Percentiles rank a stretch among this genome's conserved stretches.
These are phyloP conservation scores for Fraxinus pennsylvanica DNA, from an alignment of 257 asterid species.

Conservation along the genomic window DNA sequence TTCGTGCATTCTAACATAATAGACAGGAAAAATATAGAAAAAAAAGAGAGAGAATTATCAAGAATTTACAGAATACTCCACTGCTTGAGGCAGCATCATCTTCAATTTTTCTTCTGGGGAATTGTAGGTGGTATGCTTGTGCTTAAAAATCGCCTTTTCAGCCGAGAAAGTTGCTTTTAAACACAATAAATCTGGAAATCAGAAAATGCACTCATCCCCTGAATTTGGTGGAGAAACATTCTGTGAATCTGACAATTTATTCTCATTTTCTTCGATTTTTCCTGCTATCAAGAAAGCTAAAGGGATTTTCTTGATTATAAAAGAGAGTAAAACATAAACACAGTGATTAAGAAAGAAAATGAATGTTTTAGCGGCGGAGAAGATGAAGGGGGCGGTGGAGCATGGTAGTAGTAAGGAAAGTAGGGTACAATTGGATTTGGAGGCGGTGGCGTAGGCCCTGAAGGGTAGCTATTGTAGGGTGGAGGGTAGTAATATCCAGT, in stretches of 20 bases:
- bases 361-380: conserved; percentile 27
- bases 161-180: too few relatives aligned
- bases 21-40: background rate
- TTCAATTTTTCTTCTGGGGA: too few relatives aligned
- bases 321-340: conserved; percentile 20
- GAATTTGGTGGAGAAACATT: background rate
- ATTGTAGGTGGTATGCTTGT: too few relatives aligned
- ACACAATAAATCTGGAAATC: too few relatives aligned
- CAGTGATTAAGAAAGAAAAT: conserved; percentile 27
- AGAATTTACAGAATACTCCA: conserved; percentile 35
- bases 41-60: conserved; percentile 26
- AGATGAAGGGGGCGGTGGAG: conserved; percentile 61
- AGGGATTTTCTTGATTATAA: conserved; percentile 3
- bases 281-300: conserved; percentile 2
- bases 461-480: conserved; percentile 36
- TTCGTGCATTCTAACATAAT: background rate
- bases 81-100: too few relatives aligned
- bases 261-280: conserved; percentile 24
- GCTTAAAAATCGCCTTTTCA: too few relatives aligned
- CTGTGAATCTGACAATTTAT: conserved; percentile 61
- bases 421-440: conserved; percentile 94
- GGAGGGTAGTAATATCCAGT: conserved; percentile 52
- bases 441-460: conserved; percentile 83
- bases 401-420: conserved; percentile 69
- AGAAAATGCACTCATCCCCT: background rate